Evolutionary conservation across 805 yeast species (phyloP), one percentile per base, ranked within the genome.

Genomic region (Isabelozyma heimii): DNA sequence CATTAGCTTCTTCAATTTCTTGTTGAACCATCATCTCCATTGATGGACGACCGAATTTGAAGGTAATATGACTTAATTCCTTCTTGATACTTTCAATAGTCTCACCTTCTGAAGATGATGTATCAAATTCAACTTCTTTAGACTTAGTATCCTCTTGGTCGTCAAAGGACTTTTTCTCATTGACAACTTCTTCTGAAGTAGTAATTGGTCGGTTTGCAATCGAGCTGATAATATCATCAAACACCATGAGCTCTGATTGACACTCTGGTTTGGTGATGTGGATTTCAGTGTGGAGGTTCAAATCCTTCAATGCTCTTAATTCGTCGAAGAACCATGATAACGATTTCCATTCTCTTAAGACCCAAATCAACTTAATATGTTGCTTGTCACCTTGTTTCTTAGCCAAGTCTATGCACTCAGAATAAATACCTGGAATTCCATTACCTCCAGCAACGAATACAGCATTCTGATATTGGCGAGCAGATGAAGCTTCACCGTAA

Each of bases 21-120:
- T 57, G 50, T 8, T 51, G 52, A 16, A 79, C 62, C 14, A 77
- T 26, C 20, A 54, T 56, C 1, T 58, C 56, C 33, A 72, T 51
- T 46, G 73, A 56, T 24, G 79, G 73, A 58, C 81, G 67, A 30
- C 79, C 80, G 16, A 61, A 65, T 52, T 70, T 61, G 55, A 77
- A 69, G 20, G 20, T 37, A 14, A 37, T 37, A 37, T 37, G 40
- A 16, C 40, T 37, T 16, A 37, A 37, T 14, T 37, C 20, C 10
- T 37, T 37, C 20, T 37, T 37, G 40, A 37, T 16, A 9, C 15
- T 5, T 3, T 37, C 20, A 14, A 37, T 37, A 16, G 20, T 37
- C 9, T 12, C 16, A 14, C 20, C n/a, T 3, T 30, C 35, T 37
- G 20, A 5, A 12, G 20, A 14, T 37, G 16, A 16, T 5, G 16